Conservation (phyloP, 345 rosid species). For the Citrus maxima region DNA sequence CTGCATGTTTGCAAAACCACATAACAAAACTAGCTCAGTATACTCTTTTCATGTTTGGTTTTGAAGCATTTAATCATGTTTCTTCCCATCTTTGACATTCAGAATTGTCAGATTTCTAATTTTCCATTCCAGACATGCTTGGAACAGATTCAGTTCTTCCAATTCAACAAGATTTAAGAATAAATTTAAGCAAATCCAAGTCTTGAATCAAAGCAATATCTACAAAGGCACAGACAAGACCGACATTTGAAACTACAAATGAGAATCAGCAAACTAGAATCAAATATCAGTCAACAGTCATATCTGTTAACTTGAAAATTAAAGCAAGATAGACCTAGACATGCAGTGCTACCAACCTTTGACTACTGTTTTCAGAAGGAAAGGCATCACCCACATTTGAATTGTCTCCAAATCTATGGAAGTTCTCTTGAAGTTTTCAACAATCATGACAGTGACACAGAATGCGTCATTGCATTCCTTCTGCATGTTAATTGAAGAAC, state of each 20-base stretch:
- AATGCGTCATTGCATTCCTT: conserved; percentile 39
- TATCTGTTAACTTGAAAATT: background rate
- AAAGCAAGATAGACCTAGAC: background rate
- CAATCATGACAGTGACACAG: conserved; percentile 52
- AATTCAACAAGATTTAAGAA: conserved; percentile 1
- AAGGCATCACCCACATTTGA: conserved; percentile 50
- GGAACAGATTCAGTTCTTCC: conserved; percentile 10
- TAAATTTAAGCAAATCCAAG: background rate
- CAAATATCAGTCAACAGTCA: background rate
- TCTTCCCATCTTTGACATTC: background rate
- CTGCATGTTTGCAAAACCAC: background rate
- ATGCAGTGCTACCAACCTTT: conserved; percentile 38
- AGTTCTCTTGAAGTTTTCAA: conserved; percentile 37
- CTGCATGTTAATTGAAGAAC: conserved; percentile 28
- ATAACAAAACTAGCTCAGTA: background rate
- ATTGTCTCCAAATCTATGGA: conserved; percentile 35
- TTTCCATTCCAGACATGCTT: background rate
- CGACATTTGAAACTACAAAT: background rate
- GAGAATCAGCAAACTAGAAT: background rate
- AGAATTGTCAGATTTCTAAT: background rate
- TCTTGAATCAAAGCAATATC: background rate
- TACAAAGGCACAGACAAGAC: background rate
- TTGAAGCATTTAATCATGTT: background rate
- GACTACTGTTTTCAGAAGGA: conserved; percentile 54
- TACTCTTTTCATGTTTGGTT: background rate